A percentile compares a stretch with the other conserved stretches of the same genome.
phyloP scores from a whole-genome alignment of 1,139 yeast genomes.

The Scheffersomyces illinoinensis region DNA sequence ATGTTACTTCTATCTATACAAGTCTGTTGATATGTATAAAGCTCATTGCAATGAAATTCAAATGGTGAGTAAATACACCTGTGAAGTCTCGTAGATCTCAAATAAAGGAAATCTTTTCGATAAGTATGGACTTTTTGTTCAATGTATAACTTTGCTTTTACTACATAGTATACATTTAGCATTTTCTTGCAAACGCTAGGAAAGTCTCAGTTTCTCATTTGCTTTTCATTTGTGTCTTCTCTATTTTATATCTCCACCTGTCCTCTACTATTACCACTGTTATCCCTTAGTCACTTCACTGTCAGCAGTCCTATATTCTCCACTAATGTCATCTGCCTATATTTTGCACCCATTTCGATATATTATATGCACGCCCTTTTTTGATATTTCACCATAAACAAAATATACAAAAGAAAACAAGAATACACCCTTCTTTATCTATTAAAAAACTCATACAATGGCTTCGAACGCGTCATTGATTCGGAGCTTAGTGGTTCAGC shows the following conservation, averaged over 20 bases:
- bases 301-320: background rate
- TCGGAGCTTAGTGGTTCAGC: slow-evolving; percentile 19
- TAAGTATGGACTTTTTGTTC: too few species aligned
- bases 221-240: too few species aligned
- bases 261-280: background rate
- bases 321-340: background rate
- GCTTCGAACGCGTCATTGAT: slow-evolving; percentile 16
- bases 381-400: background rate
- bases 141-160: too few species aligned
- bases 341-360: background rate
- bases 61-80: too few species aligned
- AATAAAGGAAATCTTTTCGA: too few species aligned
- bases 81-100: too few species aligned
- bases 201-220: too few species aligned
- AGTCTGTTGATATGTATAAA: too few species aligned
- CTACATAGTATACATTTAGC: too few species aligned
- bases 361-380: background rate
- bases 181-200: background rate
- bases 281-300: background rate
- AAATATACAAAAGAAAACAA: background rate
- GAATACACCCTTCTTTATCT: background rate
- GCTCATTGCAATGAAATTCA: too few species aligned
- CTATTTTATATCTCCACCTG: background rate
- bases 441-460: slow-evolving; percentile 7
- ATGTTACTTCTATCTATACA: too few species aligned